Conservation (phyloP, 768 basidiomycete species). For the Phlebiopsis gigantea region DNA sequence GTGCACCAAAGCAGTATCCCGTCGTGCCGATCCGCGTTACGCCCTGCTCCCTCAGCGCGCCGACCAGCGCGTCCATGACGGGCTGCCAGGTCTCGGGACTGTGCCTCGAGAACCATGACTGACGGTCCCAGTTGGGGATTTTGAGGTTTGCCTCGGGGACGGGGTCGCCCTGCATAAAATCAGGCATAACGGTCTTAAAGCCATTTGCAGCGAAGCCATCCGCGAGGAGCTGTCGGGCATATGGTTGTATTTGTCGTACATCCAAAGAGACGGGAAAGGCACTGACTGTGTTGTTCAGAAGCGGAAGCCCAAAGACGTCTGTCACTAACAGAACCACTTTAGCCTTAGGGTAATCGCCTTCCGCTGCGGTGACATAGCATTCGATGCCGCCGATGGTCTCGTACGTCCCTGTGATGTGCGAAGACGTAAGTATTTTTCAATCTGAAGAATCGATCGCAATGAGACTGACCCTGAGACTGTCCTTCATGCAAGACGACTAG, state of each 20-base stretch:
- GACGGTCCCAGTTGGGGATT: conserved; percentile 23
- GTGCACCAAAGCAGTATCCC: conserved; percentile 41
- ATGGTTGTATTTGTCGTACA: not conserved
- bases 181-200: conserved; percentile 24
- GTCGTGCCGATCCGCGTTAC: conserved; percentile 35
- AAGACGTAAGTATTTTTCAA: too few species aligned
- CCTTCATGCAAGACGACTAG: conserved; percentile 20
- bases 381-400: conserved; percentile 33
- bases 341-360: conserved; percentile 28
- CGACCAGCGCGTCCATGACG: conserved; percentile 32
- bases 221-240: conserved; percentile 20
- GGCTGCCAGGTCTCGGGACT: conserved; percentile 29
- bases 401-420: conserved; percentile 26
- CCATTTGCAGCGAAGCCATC: conserved; percentile 31
- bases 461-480: conserved; percentile 15
- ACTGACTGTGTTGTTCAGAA: conserved; percentile 26
- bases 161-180: conserved; percentile 25
- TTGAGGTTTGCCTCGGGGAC: conserved; percentile 10
- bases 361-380: conserved; percentile 38
- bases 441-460: not conserved
- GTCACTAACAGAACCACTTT: conserved; percentile 34
- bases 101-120: conserved; percentile 32
- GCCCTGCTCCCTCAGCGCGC: conserved; percentile 32
- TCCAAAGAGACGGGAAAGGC: not conserved
- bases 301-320: conserved; percentile 28